Evolutionary conservation across 345 rosid species (phyloP).

Genomic region (Schrenkiella parvula): DNA sequence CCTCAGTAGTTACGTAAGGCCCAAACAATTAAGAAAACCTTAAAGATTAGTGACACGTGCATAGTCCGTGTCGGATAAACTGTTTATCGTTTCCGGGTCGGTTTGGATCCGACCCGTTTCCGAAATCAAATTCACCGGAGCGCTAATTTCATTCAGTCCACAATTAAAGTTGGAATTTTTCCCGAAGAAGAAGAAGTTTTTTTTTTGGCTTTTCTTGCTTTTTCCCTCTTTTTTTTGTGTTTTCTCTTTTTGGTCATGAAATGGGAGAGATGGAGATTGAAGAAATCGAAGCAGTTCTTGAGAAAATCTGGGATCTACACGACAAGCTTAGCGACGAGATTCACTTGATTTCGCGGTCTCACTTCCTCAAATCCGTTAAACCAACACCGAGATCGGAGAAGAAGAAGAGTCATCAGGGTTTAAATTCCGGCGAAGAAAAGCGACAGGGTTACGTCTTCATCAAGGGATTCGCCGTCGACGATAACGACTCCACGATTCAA

Average conservation of each 20-base stretch:
- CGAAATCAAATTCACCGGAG: no score
- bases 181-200: no score
- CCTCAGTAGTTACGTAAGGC: neutral
- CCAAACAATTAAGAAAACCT: no score
- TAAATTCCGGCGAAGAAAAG: slow-evolving; percentile 35
- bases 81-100: no score
- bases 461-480: slow-evolving; percentile 60
- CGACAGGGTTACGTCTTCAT: slow-evolving; percentile 70
- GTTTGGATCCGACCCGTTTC: no score
- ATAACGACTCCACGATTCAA: slow-evolving; percentile 53
- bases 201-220: no score
- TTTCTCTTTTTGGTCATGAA: slow-evolving; percentile 26
- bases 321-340: slow-evolving; percentile 96
- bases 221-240: no score
- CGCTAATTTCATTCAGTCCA: no score
- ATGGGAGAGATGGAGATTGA: slow-evolving; percentile 81
- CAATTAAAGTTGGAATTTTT: no score
- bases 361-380: slow-evolving; percentile 69
- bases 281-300: slow-evolving; percentile 77
- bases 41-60: no score
- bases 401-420: slow-evolving; percentile 33
- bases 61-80: no score
- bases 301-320: slow-evolving; percentile 92
- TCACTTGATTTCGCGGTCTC: slow-evolving; percentile 73
- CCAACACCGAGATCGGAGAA: slow-evolving; percentile 37